Base-by-base conservation (phyloP, 1,139 yeast genomes). In the Saccharomycopsis hybrid region DNA sequence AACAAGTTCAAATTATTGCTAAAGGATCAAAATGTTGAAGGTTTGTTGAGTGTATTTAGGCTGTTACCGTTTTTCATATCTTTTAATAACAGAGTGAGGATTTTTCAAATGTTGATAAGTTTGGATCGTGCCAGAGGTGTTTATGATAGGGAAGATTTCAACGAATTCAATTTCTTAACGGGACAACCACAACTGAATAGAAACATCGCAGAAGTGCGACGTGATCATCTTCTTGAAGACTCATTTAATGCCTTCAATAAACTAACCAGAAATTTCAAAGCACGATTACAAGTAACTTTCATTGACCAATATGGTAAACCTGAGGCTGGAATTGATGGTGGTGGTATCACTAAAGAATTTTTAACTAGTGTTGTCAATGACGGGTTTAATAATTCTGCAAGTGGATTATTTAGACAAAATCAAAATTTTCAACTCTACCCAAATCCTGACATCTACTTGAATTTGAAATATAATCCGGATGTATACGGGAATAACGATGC, bases 271-370 rank as follows among this genome's bases (percentile, higher is more conserved):
- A 68, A 69, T 18, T 76, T 92, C 63, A 87, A 85, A 59, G 63
- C 74, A 28, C 73, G 71, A 37, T 65, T 90, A 13, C 70, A 77
- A 2, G 89, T 92, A 2, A 73, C 76, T 4, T 89, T 92, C 60
- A 70, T 69, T 47, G 85, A 86, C 60, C 78, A 82, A 53, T 77
- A 82, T 64, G 96, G 95, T 0, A 78, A 76, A 29, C 76, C 71
- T 42, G 95, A 85, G 60, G 92, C 85, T 0, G 98, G 98, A 1
- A 84, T 92, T 50, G 98, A 92, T 65, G 98, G 98, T 3, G 98
- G 98, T 8, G 98, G 98, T 1, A 71, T 92, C 27, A 90, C 97
- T 0, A 90, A 92, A 63, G 98, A 92, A 60, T 82, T 92, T 57
- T 68, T 92, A 50, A 88, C 92, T 1, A 72, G 84, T 46, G 82